Evolutionary conservation across 129 eudicot species (phyloP).

Genomic region (Lonicera japonica): DNA sequence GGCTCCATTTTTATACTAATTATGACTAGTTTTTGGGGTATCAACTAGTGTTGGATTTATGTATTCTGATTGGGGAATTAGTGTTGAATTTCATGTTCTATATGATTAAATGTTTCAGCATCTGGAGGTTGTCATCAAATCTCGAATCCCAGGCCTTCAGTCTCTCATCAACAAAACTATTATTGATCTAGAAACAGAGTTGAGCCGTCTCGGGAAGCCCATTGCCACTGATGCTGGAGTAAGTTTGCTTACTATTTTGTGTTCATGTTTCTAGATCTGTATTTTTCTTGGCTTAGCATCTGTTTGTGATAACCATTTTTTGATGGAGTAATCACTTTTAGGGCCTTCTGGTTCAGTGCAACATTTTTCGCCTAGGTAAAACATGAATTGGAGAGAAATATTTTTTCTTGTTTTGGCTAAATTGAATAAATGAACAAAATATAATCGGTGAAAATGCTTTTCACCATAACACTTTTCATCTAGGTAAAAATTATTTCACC

Average conservation of each 20-base stretch:
- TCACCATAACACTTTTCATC: too few species aligned
- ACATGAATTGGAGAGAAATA: background rate
- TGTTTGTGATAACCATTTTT: too few species aligned
- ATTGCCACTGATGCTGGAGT: constrained; percentile 90
- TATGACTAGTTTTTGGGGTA: too few species aligned
- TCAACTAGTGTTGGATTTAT: too few species aligned
- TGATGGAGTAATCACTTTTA: too few species aligned
- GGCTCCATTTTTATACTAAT: too few species aligned
- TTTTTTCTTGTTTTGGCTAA: background rate
- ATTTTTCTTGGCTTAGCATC: background rate
- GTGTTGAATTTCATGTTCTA: background rate
- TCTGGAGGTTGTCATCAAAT: constrained; percentile 82
- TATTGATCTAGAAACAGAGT: constrained; percentile 74
- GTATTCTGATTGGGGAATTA: background rate
- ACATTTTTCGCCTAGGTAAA: background rate
- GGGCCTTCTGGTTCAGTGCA: background rate
- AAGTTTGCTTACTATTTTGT: constrained; percentile 22
- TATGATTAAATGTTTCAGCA: constrained; percentile 48
- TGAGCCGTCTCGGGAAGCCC: constrained; percentile 90
- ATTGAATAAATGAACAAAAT: background rate
- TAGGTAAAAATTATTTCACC: too few species aligned
- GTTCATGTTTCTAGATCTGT: background rate
- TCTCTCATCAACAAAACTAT: constrained; percentile 86
- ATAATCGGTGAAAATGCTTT: background rate
- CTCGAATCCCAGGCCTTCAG: constrained; percentile 96